Evolutionary conservation across 306 rosid species (phyloP), one percentile per base, ranked within the genome.

Genomic region (Potentilla sterilis): DNA sequence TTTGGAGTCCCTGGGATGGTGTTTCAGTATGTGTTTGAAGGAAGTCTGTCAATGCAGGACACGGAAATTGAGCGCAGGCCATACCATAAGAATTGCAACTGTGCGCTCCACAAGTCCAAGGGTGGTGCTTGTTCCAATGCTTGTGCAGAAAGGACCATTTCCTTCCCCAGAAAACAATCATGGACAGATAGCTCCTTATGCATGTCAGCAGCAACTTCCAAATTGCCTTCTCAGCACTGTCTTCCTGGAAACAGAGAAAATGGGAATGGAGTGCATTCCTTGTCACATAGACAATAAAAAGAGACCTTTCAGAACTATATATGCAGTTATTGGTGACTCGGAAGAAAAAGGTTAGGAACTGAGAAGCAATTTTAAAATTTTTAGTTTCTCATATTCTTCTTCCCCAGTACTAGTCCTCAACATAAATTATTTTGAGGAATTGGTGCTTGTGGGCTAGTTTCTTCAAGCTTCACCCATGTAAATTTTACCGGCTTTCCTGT

Each of bases 1-100:
- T 49, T 67, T 4, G 78, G 80, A 11, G 85, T 87, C 49, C 71
- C 73, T 24, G 80, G 85, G 28, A 78, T 79, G 84, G 63, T 86
- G 79, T 55, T 80, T 77, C 69, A 73, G 77, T 72, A 81, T 72
- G 89, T 90, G 32, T 83, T 82, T 82, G 86, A 87, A 84, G 93
- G 88, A 81, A 83, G 89, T 51, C 64, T 88, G 21, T 81, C 91
- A 43, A 40, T 83, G 74, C 77, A 75, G 42, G 94, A 88, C 77
- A 84, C 7, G 28, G 88, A 81, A 51, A 75, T 86, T 34, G 87
- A 85, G 64, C 24, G 89, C 46, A 88, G 96, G 73, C 98, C 98
- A n/a, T 90, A 87, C 85, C 96, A 84, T 67, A 74, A 77, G 21
- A 77, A 80, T 59, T 84, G 87, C 69, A 34, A 66, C 12, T 84